Evolutionary conservation across 1,284 basidiomycete genomes (phyloP).

Genomic region (Cryptococcus sp.): DNA sequence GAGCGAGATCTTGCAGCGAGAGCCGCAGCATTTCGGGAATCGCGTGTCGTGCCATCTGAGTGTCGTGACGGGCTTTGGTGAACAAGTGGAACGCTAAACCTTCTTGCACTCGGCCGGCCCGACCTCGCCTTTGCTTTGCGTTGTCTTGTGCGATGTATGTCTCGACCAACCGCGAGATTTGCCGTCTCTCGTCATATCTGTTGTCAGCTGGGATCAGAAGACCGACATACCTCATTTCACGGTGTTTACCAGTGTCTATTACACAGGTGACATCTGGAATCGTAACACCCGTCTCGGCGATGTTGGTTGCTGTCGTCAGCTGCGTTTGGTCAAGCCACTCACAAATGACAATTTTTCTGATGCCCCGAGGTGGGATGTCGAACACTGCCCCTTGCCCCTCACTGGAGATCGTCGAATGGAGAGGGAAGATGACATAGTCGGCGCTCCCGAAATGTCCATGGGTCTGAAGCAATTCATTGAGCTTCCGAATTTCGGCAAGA

Average conservation of each 20-base stretch:
- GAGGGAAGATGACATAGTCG: conserved; percentile 73
- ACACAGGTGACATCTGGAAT: conserved; percentile 98
- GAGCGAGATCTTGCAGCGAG: conserved; percentile 87
- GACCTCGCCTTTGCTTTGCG: conserved; percentile 84
- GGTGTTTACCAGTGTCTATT: conserved; percentile 91
- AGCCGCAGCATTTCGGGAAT: conserved; percentile 94
- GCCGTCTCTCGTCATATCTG: conserved; percentile 98
- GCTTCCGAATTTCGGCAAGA: conserved; percentile 78
- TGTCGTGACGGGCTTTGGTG: conserved; percentile 82
- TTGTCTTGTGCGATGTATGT: conserved; percentile 92
- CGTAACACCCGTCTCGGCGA: conserved; percentile 83
- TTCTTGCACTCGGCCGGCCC: conserved; percentile 84
- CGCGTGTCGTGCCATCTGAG: conserved; percentile 80
- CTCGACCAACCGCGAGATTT: conserved; percentile 87
- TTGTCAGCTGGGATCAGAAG: conserved; percentile 5
- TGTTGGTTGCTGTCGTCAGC: conserved; percentile 62
- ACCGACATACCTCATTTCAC: conserved; percentile 89
- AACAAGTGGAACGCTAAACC: conserved; percentile 96
- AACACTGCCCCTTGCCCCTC: conserved; percentile 90
- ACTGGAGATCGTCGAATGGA: conserved; percentile 90
- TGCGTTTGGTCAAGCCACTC: too few relatives aligned
- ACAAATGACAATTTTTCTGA: conserved; percentile 88
- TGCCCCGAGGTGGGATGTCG: conserved; percentile 70
- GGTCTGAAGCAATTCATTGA: conserved; percentile 75
- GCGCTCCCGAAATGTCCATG: conserved; percentile 69